Evolutionary conservation across 1,284 basidiomycete genomes (phyloP), one percentile per base, ranked within the genome.

Genomic region (Mycosarcoma maydis): DNA sequence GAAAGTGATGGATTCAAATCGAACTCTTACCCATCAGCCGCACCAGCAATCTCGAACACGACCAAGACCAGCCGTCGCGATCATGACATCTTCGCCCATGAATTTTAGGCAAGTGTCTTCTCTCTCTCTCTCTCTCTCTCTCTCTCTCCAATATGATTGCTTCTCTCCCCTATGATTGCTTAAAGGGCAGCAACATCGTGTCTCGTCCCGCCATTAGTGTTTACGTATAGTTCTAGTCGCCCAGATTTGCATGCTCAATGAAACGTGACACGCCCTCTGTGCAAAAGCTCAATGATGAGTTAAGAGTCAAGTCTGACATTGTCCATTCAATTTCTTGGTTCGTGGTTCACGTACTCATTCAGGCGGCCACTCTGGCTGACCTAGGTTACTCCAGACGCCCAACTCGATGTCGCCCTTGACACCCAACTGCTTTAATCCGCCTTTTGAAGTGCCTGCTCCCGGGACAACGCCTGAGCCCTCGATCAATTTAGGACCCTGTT

Each of bases 341-440:
- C n/a, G n/a, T n/a, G n/a, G n/a, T n/a, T n/a, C 22, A 17, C 20
- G 19, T 16, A 27, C 9, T 45, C 32, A 58, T 23, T 45, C 16
- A 8, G 70, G 73, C 17, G 72, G 69, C 72, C 72, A 75, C 22
- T 72, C 61, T 2, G 72, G 72, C 45, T 49, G 51, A 14, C 70
- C 72, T 32, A 75, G 49, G 29, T 67, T 59, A 4, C 9, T 17
- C 73, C 73, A 76, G 6, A 72, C 64, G 2, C 68, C 59, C n/a
- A 51, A 42, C 59, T 76, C 73, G 3, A 76, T 43, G 50, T 76
- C 73, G 5, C 73, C 73, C 20, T 46, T 32, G 10, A 72, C 61
- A 7, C 53, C 59, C 46, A 64, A 36, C 45, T 54, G 44, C 34
- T 71, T 68, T 34, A 73, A 32, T 0, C 16, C 38, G 6, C 68